Percentiles rank a stretch among this genome's conserved stretches.
These are phyloP conservation scores for Emergomyces africanus DNA, from an alignment of 2,329 filamentous ascomycete genomes.

Conservation along the genomic window DNA sequence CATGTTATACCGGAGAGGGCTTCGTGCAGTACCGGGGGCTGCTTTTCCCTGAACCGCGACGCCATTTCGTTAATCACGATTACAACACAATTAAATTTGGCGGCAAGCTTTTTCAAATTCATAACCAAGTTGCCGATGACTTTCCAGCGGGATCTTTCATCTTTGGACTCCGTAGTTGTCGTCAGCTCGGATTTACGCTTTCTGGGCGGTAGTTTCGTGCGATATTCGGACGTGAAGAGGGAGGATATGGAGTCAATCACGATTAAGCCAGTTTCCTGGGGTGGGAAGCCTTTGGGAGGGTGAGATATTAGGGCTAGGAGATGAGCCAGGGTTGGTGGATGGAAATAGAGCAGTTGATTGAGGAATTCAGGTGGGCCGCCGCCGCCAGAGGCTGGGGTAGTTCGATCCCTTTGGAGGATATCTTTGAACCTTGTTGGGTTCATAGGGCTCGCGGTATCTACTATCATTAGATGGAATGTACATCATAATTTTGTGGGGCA, in stretches of 20 bases:
- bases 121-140: conserved; percentile 54
- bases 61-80: conserved; percentile 67
- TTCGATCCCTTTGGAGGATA: conserved; percentile 25
- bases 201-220: conserved; percentile 36
- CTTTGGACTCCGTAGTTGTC: conserved; percentile 1
- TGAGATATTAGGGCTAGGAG: conserved; percentile 60
- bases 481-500: not conserved
- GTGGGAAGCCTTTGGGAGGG: conserved; percentile 51
- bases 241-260: conserved; percentile 68
- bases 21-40: conserved; percentile 56
- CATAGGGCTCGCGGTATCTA: conserved; percentile 40
- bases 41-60: conserved; percentile 60
- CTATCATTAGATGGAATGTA: conserved; percentile 6
- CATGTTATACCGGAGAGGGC: conserved; percentile 64
- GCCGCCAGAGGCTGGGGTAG: not conserved
- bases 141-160: conserved; percentile 29
- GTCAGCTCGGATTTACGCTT: conserved; percentile 21
- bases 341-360: conserved; percentile 42
- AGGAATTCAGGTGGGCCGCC: not conserved
- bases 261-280: conserved; percentile 51
- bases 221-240: conserved; percentile 64
- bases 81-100: conserved; percentile 58
- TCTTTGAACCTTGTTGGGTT: conserved; percentile 35
- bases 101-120: conserved; percentile 56
- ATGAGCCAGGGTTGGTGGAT: conserved; percentile 46